Evolutionary conservation across 73 alveolate genomes (phyloP).

Genomic region (Tetrahymena elliotti): DNA sequence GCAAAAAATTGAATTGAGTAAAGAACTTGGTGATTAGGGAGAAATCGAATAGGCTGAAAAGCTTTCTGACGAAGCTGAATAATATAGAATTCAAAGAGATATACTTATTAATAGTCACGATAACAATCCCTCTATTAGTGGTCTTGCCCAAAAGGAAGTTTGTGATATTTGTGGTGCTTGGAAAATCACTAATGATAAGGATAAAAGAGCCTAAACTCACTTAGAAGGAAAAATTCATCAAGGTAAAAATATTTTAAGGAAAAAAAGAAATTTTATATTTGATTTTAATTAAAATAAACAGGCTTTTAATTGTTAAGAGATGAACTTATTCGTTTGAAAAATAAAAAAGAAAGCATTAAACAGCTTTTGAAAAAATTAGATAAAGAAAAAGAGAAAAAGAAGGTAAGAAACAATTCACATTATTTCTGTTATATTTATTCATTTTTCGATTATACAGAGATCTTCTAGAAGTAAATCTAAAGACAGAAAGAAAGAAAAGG

Average conservation of each 20-base stretch:
- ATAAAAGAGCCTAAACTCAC: background rate
- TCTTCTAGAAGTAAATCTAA: background rate
- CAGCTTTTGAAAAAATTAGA: background rate
- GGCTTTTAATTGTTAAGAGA: background rate
- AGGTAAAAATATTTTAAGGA: background rate
- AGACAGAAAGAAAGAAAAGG: background rate
- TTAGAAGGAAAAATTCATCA: background rate
- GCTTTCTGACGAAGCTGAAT: background rate
- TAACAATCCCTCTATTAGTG: background rate
- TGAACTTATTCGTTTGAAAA: background rate
- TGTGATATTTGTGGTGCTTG: constrained; percentile 2
- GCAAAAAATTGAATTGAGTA: background rate
- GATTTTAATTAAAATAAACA: background rate
- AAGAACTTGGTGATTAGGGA: background rate
- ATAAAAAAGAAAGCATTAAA: background rate
- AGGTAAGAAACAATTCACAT: background rate
- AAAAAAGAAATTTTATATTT: too few species aligned
- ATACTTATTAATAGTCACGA: background rate
- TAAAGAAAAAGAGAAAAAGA: background rate
- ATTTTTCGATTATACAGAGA: background rate
- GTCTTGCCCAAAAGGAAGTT: background rate
- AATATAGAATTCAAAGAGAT: background rate
- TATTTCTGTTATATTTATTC: background rate
- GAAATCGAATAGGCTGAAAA: background rate
- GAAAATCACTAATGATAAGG: background rate